Conservation (phyloP, 2,329 filamentous ascomycete species). For the Aspergillus sp. region DNA sequence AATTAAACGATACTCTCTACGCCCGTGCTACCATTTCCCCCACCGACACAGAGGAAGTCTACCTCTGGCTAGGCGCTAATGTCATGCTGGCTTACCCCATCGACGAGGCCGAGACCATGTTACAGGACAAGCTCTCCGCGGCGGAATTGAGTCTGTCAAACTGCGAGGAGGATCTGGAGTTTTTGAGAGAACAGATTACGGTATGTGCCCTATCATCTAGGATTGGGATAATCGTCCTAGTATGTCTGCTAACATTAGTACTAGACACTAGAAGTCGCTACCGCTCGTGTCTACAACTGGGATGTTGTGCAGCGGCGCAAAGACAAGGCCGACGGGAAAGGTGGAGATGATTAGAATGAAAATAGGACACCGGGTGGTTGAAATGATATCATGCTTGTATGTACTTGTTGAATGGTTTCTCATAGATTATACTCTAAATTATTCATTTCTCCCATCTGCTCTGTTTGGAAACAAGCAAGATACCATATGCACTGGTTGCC, state of each 20-base stretch:
- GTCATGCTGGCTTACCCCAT: slow-evolving; percentile 96
- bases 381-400: slow-evolving; percentile 3
- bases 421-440: too few species aligned
- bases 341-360: slow-evolving; percentile 45
- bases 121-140: slow-evolving; percentile 70
- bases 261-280: slow-evolving; percentile 95
- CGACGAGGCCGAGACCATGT: slow-evolving; percentile 74
- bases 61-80: slow-evolving; percentile 96
- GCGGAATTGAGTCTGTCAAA: slow-evolving; percentile 78
- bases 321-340: slow-evolving; percentile 61
- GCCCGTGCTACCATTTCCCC: slow-evolving; percentile 78
- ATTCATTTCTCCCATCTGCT: too few species aligned
- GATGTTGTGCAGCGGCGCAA: slow-evolving; percentile 94
- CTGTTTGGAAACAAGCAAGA: too few species aligned
- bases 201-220: slow-evolving; percentile 47
- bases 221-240: too few species aligned
- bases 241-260: background rate
- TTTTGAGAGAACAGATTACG: slow-evolving; percentile 92
- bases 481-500: too few species aligned
- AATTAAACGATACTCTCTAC: slow-evolving; percentile 93
- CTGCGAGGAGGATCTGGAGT: slow-evolving; percentile 94
- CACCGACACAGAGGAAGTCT: slow-evolving; percentile 74
- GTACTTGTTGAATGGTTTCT: background rate
- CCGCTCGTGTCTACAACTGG: slow-evolving; percentile 98
- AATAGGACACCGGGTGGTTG: slow-evolving; percentile 18